A percentile compares a stretch with the other conserved stretches of the same genome.
Conservation (phyloP, 345 rosid species). For the Bruguiera parviflora region DNA sequence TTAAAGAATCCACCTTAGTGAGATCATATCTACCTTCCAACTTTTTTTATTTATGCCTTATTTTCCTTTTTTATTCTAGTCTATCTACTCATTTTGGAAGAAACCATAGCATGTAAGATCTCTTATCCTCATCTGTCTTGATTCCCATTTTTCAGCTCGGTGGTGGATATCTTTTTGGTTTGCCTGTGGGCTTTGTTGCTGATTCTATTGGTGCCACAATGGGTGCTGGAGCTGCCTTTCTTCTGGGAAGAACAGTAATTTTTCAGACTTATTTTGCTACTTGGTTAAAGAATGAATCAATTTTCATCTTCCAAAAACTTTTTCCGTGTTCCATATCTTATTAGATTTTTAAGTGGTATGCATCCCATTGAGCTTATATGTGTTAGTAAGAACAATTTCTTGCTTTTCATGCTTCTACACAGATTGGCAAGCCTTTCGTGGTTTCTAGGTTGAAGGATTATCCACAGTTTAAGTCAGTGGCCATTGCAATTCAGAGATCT, state of each 20-base stretch:
- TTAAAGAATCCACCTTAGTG: not conserved
- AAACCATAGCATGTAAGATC: not conserved
- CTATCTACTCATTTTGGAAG: conserved; percentile 6
- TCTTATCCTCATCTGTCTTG: conserved; percentile 8
- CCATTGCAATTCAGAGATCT: conserved; percentile 75
- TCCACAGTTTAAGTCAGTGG: conserved; percentile 87
- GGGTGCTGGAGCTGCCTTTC: conserved; percentile 94
- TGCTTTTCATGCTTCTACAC: conserved; percentile 7
- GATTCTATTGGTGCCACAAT: conserved; percentile 92
- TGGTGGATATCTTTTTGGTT: conserved; percentile 97
- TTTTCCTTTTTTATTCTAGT: not conserved
- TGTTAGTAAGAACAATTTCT: not conserved
- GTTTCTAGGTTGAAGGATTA: conserved; percentile 87
- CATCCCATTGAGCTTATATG: too few species aligned
- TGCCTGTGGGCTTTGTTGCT: conserved; percentile 85
- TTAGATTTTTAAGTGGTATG: too few species aligned
- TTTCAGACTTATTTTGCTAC: conserved; percentile 1
- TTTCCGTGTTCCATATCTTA: too few species aligned
- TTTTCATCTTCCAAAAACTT: too few species aligned
- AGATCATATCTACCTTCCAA: not conserved
- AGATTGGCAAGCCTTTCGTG: conserved; percentile 85
- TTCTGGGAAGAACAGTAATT: conserved; percentile 82
- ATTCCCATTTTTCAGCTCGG: conserved; percentile 66
- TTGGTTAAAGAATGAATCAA: too few species aligned
- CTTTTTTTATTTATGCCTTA: not conserved